Conservation (phyloP, 176 grass and related monocot genomes). For the Oryza brachyantha region DNA sequence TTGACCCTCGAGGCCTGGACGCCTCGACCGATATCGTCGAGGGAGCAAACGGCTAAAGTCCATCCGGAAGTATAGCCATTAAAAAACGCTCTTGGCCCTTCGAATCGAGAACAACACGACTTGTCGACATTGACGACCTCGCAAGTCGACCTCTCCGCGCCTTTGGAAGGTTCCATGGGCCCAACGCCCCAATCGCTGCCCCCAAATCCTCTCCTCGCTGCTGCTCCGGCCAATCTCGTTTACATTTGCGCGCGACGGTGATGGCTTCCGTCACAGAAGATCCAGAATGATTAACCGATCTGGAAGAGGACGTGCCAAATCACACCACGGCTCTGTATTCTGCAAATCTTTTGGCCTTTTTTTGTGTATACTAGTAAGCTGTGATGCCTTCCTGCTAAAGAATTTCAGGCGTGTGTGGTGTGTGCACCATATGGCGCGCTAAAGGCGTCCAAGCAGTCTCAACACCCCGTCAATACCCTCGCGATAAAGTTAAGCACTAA, state of each 20-base stretch:
- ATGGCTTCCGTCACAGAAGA: background rate
- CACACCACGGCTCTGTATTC: background rate
- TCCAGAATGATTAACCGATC: background rate
- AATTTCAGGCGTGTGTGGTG: background rate
- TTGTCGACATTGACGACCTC: too few species aligned
- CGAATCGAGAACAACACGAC: constrained; percentile 11
- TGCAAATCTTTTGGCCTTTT: background rate
- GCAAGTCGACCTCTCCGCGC: background rate
- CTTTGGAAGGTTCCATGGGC: background rate
- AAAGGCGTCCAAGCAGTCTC: constrained; percentile 10
- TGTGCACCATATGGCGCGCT: background rate
- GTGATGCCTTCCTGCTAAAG: constrained; percentile 15
- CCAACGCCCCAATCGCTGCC: background rate
- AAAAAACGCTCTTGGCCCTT: constrained; percentile 3
- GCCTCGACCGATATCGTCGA: background rate
- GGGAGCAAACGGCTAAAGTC: background rate
- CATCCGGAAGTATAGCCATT: background rate
- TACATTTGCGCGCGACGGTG: background rate
- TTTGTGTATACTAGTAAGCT: background rate
- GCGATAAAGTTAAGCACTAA: background rate
- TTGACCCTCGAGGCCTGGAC: too few species aligned
- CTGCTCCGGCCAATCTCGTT: background rate
- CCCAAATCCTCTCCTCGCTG: background rate
- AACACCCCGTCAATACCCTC: constrained; percentile 2
- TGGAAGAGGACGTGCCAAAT: background rate